Evolutionary conservation across 768 basidiomycete genomes (phyloP).

Genomic region (Psilocybe cubensis): DNA sequence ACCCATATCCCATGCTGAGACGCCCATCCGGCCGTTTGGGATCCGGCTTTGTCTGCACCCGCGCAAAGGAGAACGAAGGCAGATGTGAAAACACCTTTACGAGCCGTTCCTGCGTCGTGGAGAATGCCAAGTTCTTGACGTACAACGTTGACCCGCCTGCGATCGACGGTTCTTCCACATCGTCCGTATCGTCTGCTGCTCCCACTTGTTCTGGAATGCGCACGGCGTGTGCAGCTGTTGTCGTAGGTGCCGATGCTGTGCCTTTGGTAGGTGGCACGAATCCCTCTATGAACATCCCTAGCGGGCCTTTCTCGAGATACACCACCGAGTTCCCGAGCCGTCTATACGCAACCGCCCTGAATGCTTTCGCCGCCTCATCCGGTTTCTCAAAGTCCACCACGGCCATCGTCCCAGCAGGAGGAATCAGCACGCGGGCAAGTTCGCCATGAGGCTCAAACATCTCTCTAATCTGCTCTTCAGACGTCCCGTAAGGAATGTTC

Average conservation of each 20-base stretch:
- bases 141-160: conserved; percentile 83
- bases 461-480: conserved; percentile 71
- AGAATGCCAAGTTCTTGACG: conserved; percentile 94
- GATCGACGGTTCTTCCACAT: conserved; percentile 50
- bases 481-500: conserved; percentile 94
- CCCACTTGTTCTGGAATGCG: conserved; percentile 16
- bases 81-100: conserved; percentile 71
- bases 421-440: conserved; percentile 74
- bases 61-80: conserved; percentile 83
- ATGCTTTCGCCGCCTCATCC: conserved; percentile 73
- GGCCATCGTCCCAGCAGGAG: conserved; percentile 92
- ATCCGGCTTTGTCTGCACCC: conserved; percentile 90
- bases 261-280: conserved; percentile 16
- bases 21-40: conserved; percentile 66
- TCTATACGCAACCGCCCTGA: conserved; percentile 83
- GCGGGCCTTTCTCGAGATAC: conserved; percentile 92
- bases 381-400: conserved; percentile 84
- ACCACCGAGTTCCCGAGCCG: conserved; percentile 88
- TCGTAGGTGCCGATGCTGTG: conserved; percentile 1
- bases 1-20: conserved; percentile 96
- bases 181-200: conserved; percentile 36
- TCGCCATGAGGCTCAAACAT: conserved; percentile 80
- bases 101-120: conserved; percentile 81
- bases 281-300: conserved; percentile 74
- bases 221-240: conserved; percentile 1